Conservation (phyloP, 768 basidiomycete genomes). For the Pholiota microspora region DNA sequence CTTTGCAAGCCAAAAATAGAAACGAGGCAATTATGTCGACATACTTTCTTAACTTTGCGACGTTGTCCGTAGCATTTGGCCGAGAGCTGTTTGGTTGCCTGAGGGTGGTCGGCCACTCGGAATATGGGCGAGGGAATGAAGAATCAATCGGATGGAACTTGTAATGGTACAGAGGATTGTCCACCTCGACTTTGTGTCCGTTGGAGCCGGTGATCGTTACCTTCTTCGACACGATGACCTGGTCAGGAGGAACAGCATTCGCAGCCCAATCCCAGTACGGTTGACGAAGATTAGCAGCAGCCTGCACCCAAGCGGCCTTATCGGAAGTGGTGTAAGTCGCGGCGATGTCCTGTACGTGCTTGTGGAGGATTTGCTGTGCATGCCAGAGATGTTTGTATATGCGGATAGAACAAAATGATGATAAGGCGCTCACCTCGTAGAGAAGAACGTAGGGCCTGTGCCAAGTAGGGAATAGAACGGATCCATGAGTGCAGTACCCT, state of each 20-base stretch:
- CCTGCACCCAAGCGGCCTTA: conserved; percentile 25
- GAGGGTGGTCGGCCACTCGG: conserved; percentile 31
- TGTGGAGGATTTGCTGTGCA: conserved; percentile 45
- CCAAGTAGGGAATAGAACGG: conserved; percentile 53
- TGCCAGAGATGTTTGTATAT: neutral
- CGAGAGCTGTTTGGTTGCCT: conserved; percentile 27
- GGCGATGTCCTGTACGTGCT: conserved; percentile 39
- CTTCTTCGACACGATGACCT: conserved; percentile 33
- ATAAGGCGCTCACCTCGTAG: conserved; percentile 40
- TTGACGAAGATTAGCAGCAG: conserved; percentile 35
- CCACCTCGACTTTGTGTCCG: conserved; percentile 21
- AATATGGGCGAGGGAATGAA: conserved; percentile 29
- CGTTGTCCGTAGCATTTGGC: conserved; percentile 29
- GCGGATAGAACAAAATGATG: neutral
- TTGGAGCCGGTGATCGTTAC: conserved; percentile 33
- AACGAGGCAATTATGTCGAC: neutral
- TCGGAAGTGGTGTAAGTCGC: conserved; percentile 33
- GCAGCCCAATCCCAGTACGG: conserved; percentile 58
- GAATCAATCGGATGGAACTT: conserved; percentile 23
- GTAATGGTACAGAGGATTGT: conserved; percentile 24
- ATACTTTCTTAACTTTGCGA: conserved; percentile 27
- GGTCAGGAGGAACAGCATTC: conserved; percentile 35
- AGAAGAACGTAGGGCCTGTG: conserved; percentile 52
- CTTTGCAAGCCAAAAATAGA: neutral
- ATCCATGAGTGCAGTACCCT: conserved; percentile 60